Evolutionary conservation across 345 rosid species (phyloP), one percentile per base, ranked within the genome.

Genomic region (Boechera stricta): DNA sequence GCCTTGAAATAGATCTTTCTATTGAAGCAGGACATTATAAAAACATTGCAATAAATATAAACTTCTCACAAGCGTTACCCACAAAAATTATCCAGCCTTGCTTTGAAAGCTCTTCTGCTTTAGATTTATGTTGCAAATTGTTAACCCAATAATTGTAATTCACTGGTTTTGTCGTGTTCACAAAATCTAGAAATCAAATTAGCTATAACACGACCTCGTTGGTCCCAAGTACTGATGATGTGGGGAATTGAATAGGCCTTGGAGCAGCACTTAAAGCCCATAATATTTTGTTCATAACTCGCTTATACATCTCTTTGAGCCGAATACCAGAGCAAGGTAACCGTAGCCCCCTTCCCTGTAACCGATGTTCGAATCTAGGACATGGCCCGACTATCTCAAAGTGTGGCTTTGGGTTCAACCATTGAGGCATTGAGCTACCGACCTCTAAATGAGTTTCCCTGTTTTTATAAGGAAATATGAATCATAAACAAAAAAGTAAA

Each of bases 1-100:
- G 64, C 18, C 44, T 35, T 74, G 57, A 64, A 64, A 21, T 32
- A 10, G 57, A 63, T 73, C 62, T 41, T 71, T 63, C 54, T 32
- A 31, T 15, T 21, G 64, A 53, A 63, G 6, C 42, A 73, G 6
- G 26, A 73, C 64, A 73, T 28, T 74, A 10, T 21, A 12, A 15
- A 73, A 74, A 74, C 77, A 65, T 65, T 54, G 64, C 71, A 64
- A 64, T 55, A 64, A 64, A 74, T 64, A 64, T 33, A 41, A 54
- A 18, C 56, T 63, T 73, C 24, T 53, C 26, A 29, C 24, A 21
- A 21, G 24, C 24, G 24, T 1, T 21, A 21, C 24, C 24, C 1
- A 21, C 24, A 21, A 21, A 21, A 21, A 21, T 21, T 21, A 21
- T 21, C 24, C 35, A 64, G 48, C 48, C 65, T 64, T 74, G 65